Base-by-base conservation (phyloP, 2,329 filamentous ascomycete species). In the Capronia americana region DNA sequence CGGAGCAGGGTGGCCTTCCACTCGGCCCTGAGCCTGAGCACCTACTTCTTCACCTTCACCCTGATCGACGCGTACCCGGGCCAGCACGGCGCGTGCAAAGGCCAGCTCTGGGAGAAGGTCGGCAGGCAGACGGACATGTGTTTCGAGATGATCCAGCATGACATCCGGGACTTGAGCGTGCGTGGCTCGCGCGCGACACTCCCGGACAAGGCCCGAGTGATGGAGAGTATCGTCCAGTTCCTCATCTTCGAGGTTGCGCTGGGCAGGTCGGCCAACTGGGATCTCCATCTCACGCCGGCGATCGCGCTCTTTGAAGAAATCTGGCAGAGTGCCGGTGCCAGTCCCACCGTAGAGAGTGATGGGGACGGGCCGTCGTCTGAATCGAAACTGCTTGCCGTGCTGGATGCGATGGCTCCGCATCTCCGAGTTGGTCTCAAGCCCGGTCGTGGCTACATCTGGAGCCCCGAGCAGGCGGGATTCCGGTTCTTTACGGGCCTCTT, bases 1-100 rank as follows among this genome's bases (percentile, higher is more conserved):
- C 30, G 61, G 32, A 63, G 66, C 88, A 86, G 75, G 85, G 83
- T 68, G 79, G 85, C 1, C 78, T 88, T 28, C 87, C 84, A 75
- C 85, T 88, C 74, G 84, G 84, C 3, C 81, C 83, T 59, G 78
- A 88, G 24, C 26, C 79, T 89, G 20, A 82, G 84, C 1, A 82
- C 84, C 0, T 88, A 86, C 75, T 88, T 87, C 75, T 84, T 86
- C 72, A 81, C 81, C 67, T 77, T 85, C 41, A 68, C 63, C 12
- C 67, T 62, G 23, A 67, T 64, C 26, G 53, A 63, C 46, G 14
- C 26, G 61, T 63, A 30, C 34, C 58, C 26, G 57, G 55, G 50
- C 55, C 38, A 55, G 51, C 46, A 48, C 12, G 34, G 44, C 7
- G 14, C 23, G 17, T 65, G 63, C 38, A 59, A 56, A 5, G n/a